Evolutionary conservation across 352 stramenopile species (phyloP), one percentile per base, ranked within the genome.

Genomic region (Phytophthora idaei): DNA sequence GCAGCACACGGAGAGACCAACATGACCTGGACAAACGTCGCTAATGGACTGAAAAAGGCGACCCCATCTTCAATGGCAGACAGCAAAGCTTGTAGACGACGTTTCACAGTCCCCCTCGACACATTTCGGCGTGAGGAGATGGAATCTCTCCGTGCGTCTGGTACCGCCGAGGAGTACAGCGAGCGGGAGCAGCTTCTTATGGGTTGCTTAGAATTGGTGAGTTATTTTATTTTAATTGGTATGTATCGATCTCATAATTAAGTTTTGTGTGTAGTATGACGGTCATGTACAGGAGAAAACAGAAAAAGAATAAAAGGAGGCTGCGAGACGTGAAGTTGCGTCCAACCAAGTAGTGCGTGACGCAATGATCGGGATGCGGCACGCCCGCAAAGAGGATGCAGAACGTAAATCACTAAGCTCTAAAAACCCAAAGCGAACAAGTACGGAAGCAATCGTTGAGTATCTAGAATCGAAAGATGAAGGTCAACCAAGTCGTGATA

Each of bases 171-270:
- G 34, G 36, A 48, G 21, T 58, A 37, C 36, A 21, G 9, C 14
- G 51, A 60, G 28, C 31, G 50, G 10, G 50, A 57, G 17, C 50
- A 57, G 27, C 50, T 57, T 34, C 50, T 57, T 21, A 57, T 34
- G 0, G 50, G 32, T 8, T 46, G 42, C 11, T 0, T 6, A 4
- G 28, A 36, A 57, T 17, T 57, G 32, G 50, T 57, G 36, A 46
- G 7, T 31, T 44, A 17, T 55, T 28, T 55, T 42, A 12, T 21
- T 32, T 56, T 45, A 15, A 12, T 44, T 14, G 28, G 3, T 56
- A 12, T 31, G 10, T 57, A 6, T 21, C 21, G 21, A 21, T 21
- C 21, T 21, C 21, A 17, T 46, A 57, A 46, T 28, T 36, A 1
- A 29, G 3, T n/a, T 14, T 11, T 32, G 6, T 46, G 4, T n/a